phyloP scores from a whole-genome alignment of 805 yeast genomes.

The Wickerhamiella dianesei region DNA sequence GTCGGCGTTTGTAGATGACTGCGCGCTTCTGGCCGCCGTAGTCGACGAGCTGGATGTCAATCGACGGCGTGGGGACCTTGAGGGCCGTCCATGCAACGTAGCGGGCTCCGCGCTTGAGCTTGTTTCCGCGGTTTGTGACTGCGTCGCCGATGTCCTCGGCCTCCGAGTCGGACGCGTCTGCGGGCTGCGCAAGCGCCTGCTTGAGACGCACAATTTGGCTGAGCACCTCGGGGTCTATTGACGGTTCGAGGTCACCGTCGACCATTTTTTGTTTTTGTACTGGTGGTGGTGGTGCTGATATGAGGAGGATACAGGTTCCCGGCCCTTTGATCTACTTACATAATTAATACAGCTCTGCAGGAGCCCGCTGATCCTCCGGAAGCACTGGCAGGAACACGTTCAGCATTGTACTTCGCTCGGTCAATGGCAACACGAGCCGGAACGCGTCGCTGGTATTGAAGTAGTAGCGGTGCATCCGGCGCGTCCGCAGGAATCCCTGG shows the following conservation, averaged over 20 bases:
- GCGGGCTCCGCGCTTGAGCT: conserved; percentile 38
- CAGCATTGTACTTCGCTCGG: conserved; percentile 36
- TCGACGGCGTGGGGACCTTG: conserved; percentile 17
- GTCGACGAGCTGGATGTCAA: conserved; percentile 22
- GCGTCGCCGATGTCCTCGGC: conserved; percentile 17
- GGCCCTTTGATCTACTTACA: neutral
- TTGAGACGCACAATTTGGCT: conserved; percentile 19
- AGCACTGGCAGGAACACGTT: conserved; percentile 19
- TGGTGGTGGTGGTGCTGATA: neutral
- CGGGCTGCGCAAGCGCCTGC: conserved; percentile 23
- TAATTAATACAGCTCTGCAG: neutral
- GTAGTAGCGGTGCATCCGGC: conserved; percentile 75
- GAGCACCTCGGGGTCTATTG: neutral
- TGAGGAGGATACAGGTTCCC: neutral
- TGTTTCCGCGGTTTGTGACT: conserved; percentile 43
- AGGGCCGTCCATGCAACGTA: conserved; percentile 35
- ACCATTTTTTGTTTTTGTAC: too few relatives aligned
- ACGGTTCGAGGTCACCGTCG: conserved; percentile 12
- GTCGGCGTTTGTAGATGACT: conserved; percentile 17
- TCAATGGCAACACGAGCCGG: conserved; percentile 69
- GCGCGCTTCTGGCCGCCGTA: conserved; percentile 21
- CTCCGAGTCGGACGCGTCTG: conserved; percentile 23
- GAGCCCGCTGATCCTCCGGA: conserved; percentile 1
- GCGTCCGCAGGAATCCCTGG: conserved; percentile 60
- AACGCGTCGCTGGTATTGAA: conserved; percentile 88